phyloP scores from a whole-genome alignment of 2,329 filamentous ascomycete species.

The Hypoxylon sp. region DNA sequence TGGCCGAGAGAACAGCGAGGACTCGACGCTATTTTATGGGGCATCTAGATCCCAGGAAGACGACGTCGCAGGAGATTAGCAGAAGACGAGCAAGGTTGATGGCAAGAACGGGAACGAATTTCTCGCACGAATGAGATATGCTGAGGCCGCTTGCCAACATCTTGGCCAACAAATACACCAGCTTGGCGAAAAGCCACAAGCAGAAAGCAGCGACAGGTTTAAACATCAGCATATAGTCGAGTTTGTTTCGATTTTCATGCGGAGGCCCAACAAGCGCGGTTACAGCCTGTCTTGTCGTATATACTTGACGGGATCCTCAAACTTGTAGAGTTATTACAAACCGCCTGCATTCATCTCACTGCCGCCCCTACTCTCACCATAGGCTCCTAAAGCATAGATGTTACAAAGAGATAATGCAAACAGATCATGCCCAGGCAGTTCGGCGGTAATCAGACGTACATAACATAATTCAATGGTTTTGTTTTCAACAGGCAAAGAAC shows the following conservation, averaged over 20 bases:
- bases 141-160: constrained; percentile 7
- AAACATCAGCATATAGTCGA: constrained; percentile 17
- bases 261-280: constrained; percentile 2
- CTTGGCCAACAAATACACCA: constrained; percentile 9
- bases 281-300: constrained; percentile 21
- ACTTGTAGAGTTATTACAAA: constrained; percentile 15
- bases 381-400: constrained; percentile 1
- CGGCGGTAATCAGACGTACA: constrained; percentile 8
- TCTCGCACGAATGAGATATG: neutral
- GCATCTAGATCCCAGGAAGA: constrained; percentile 36
- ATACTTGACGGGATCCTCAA: constrained; percentile 12
- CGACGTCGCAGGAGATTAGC: constrained; percentile 13
- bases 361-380: constrained; percentile 7
- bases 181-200: neutral
- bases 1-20: constrained; percentile 64
- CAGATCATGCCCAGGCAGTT: constrained; percentile 14
- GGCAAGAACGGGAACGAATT: constrained; percentile 1
- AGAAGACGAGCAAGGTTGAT: constrained; percentile 17
- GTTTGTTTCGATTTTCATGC: constrained; percentile 14
- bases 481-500: constrained; percentile 23
- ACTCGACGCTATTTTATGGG: constrained; percentile 56
- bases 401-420: constrained; percentile 38
- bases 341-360: constrained; percentile 25
- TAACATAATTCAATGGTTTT: constrained; percentile 12
- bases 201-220: constrained; percentile 7